Percentiles rank a stretch among this genome's conserved stretches.
These are phyloP conservation scores for Wickerhamomyces rabaulensis DNA, from an alignment of 805 yeast genomes.

Conservation along the genomic window DNA sequence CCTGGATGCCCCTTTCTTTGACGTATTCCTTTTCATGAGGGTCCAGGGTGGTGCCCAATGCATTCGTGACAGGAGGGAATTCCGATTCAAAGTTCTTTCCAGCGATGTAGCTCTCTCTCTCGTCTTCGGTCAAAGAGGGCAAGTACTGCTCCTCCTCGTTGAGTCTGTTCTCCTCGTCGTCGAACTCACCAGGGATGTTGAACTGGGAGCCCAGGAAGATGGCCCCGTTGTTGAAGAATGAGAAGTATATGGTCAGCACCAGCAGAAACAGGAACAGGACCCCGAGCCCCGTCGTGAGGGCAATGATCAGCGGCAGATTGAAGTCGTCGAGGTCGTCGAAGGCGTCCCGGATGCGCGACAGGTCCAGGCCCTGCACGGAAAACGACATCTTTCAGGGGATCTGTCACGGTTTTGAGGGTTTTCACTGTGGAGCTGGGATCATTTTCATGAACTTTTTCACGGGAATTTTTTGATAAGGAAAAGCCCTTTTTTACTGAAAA, in stretches of 20 bases:
- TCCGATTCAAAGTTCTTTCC: slow-evolving; percentile 32
- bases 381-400: background rate
- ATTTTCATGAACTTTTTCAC: too few species aligned
- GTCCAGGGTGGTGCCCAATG: slow-evolving; percentile 38
- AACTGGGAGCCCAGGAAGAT: slow-evolving; percentile 24
- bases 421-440: too few species aligned
- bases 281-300: slow-evolving; percentile 33
- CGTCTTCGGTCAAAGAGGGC: slow-evolving; percentile 36
- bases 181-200: slow-evolving; percentile 53
- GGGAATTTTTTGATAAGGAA: too few species aligned
- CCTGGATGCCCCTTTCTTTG: slow-evolving; percentile 79
- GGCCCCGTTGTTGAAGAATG: slow-evolving; percentile 26
- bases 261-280: slow-evolving; percentile 28
- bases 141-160: slow-evolving; percentile 47
- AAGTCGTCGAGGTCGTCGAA: slow-evolving; percentile 17
- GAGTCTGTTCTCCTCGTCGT: slow-evolving; percentile 61
- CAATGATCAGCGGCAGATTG: slow-evolving; percentile 33
- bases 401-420: background rate
- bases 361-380: background rate
- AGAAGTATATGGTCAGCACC: slow-evolving; percentile 25
- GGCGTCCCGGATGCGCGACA: background rate
- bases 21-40: slow-evolving; percentile 77
- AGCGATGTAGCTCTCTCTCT: slow-evolving; percentile 34
- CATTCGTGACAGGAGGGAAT: slow-evolving; percentile 40
- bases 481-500: too few species aligned